Evolutionary conservation across 2,329 filamentous ascomycete species (phyloP).

Genomic region (Cordyceps farinosa): DNA sequence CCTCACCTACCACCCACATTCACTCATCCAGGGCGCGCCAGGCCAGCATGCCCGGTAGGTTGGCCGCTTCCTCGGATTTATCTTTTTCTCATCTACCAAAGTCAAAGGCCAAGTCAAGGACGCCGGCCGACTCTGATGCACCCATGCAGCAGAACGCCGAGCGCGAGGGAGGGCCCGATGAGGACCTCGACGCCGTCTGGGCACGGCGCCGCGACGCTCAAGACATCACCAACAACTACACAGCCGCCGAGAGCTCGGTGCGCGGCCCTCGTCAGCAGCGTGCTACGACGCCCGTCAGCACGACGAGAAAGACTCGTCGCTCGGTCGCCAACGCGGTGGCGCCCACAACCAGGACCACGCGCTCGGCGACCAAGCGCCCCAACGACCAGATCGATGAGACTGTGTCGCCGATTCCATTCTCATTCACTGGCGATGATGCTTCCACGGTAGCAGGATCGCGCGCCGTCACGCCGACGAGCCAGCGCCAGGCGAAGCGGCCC

Average conservation of each 20-base stretch:
- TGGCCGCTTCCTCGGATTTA: slow-evolving; percentile 30
- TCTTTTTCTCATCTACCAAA: slow-evolving; percentile 32
- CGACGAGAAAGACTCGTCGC: slow-evolving; percentile 35
- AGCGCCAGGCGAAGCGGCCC: slow-evolving; percentile 56
- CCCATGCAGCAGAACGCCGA: slow-evolving; percentile 15
- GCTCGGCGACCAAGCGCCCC: slow-evolving; percentile 50
- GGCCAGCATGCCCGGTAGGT: slow-evolving; percentile 40
- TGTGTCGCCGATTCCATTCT: slow-evolving; percentile 50
- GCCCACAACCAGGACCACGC: slow-evolving; percentile 42
- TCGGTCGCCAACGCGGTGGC: slow-evolving; percentile 30
- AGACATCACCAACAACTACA: slow-evolving; percentile 36
- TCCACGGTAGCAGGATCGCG: slow-evolving; percentile 51
- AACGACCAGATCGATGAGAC: slow-evolving; percentile 53
- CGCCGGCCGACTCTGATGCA: slow-evolving; percentile 1
- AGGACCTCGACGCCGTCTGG: slow-evolving; percentile 33
- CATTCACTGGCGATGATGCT: slow-evolving; percentile 46
- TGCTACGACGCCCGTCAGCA: slow-evolving; percentile 31
- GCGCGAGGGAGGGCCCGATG: slow-evolving; percentile 18
- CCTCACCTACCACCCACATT: slow-evolving; percentile 21
- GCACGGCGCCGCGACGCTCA: slow-evolving; percentile 36
- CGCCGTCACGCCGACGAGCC: slow-evolving; percentile 55
- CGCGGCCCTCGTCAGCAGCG: slow-evolving; percentile 30
- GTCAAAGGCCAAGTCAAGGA: slow-evolving; percentile 24
- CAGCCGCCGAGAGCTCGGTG: slow-evolving; percentile 37
- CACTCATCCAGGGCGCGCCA: slow-evolving; percentile 22